Base-by-base conservation (phyloP, 345 rosid species). In the Aegle marmelos region DNA sequence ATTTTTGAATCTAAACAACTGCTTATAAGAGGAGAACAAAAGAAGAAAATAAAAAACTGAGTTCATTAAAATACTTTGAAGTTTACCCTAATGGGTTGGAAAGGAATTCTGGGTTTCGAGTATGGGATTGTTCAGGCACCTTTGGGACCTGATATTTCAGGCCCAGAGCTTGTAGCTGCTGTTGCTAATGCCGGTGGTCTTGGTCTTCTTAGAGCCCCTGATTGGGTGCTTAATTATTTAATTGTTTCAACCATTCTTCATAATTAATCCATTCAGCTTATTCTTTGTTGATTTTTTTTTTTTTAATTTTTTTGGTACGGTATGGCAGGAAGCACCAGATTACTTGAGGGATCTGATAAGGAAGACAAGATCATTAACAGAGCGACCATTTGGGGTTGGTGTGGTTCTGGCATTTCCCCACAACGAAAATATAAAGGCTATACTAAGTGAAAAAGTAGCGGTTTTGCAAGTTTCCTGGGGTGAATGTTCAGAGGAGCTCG, bases 111-210 rank as follows among this genome's bases (percentile, higher is more conserved):
- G 85, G 96, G 94, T 70, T 92, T 93, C 61, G 92, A 91, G 54
- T 82, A 88, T 83, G 98, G 94, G 76, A 88, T 94, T 24, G 87
- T 92, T 9, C 98, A 88, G 81, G 97, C 90, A 41, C 97, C 98
- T 30, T 60, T 94, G 66, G 98, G 98, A 73, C 97, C 98, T 67
- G 98, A 94, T 64, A 89, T 94, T 79, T 90, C 97, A 5, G 86
- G 93, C 19, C 98, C 98, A 1, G 96, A 90, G 83, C 97, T 94
- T 67, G 98, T 90, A 9, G 97, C 98, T 30, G 98, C 97, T 41
- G 98, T 94, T 60, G 92, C 98, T 67, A 89, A 91, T 57, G 90
- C 96, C 57, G 98, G 98, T 71, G 96, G 91, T 19, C 88, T 94
- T 53, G 98, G 97, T 48, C 73, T 94, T 53, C 96, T 94, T 70